These are phyloP conservation scores for Aspergillus eucalypticola DNA, from an alignment of 2,329 filamentous ascomycete species.

Conservation along the genomic window DNA sequence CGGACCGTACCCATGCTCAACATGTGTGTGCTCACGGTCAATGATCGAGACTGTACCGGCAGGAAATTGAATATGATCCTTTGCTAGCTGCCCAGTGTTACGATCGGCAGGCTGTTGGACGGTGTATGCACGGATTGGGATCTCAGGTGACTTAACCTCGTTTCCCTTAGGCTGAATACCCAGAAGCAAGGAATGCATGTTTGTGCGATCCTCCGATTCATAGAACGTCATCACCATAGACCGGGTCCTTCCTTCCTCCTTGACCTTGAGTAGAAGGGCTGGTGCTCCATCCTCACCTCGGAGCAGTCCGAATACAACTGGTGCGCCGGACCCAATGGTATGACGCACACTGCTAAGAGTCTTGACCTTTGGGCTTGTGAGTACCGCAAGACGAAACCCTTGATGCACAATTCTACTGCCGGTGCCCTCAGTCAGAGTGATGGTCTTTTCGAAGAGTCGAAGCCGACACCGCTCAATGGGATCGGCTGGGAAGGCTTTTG, in stretches of 20 bases:
- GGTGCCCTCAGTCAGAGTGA: constrained; percentile 69
- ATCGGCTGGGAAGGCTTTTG: constrained; percentile 74
- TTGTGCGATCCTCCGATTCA: constrained; percentile 68
- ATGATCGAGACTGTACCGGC: constrained; percentile 56
- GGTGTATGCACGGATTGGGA: constrained; percentile 64
- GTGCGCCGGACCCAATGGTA: constrained; percentile 62
- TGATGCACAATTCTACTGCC: constrained; percentile 73
- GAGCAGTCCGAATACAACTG: constrained; percentile 76
- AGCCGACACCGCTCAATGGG: constrained; percentile 70
- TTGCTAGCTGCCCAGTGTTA: constrained; percentile 28
- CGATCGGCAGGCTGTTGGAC: constrained; percentile 55
- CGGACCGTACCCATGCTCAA: constrained; percentile 59
- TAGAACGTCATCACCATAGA: constrained; percentile 77
- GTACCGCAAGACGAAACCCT: constrained; percentile 75
- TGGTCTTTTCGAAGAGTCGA: constrained; percentile 71
- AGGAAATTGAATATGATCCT: constrained; percentile 40
- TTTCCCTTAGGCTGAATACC: constrained; percentile 68
- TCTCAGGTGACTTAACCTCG: constrained; percentile 71
- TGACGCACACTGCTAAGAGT: constrained; percentile 76
- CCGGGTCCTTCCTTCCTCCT: constrained; percentile 65
- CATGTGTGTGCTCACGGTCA: constrained; percentile 63
- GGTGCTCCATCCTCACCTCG: constrained; percentile 70
- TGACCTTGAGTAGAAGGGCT: constrained; percentile 69
- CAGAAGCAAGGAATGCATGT: constrained; percentile 71
- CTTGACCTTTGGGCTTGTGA: constrained; percentile 75